A percentile compares a stretch with the other conserved stretches of the same genome.
These are phyloP conservation scores for Phaeoacremonium minimum DNA, from an alignment of 2,329 filamentous ascomycete species.

Conservation along the genomic window DNA sequence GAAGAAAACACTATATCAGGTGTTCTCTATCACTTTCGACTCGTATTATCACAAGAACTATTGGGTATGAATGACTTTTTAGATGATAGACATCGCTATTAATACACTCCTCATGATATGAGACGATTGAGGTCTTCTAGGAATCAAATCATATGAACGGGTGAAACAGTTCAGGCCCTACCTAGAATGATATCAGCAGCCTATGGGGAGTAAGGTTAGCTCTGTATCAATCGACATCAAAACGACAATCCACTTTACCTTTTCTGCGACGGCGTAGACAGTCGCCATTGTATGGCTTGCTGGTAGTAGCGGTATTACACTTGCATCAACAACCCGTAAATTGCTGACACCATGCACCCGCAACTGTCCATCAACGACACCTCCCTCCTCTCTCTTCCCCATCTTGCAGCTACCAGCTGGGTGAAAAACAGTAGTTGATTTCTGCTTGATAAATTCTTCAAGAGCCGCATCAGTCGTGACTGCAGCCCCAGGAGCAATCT, in stretches of 20 bases:
- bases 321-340: slow-evolving; percentile 39
- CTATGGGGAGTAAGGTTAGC: background rate
- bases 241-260: slow-evolving; percentile 11
- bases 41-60: no score
- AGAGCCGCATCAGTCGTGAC: slow-evolving; percentile 22
- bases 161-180: no score
- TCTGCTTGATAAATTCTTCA: slow-evolving; percentile 12
- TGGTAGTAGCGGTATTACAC: slow-evolving; percentile 33
- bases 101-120: no score
- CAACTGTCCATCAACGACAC: slow-evolving; percentile 36
- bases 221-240: background rate
- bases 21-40: no score
- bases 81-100: no score
- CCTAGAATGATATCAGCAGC: slow-evolving; percentile 8
- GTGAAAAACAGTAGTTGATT: slow-evolving; percentile 27
- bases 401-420: slow-evolving; percentile 38
- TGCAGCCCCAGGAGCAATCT: slow-evolving; percentile 25
- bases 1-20: no score
- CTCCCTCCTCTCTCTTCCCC: slow-evolving; percentile 35
- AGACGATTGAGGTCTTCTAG: no score
- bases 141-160: no score
- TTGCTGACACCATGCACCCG: slow-evolving; percentile 37
- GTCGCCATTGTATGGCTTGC: slow-evolving; percentile 18
- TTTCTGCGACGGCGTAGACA: slow-evolving; percentile 20
- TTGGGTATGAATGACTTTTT: no score